These are phyloP conservation scores for Aspergillus eucalypticola DNA, from an alignment of 2,329 filamentous ascomycete species.

Conservation along the genomic window DNA sequence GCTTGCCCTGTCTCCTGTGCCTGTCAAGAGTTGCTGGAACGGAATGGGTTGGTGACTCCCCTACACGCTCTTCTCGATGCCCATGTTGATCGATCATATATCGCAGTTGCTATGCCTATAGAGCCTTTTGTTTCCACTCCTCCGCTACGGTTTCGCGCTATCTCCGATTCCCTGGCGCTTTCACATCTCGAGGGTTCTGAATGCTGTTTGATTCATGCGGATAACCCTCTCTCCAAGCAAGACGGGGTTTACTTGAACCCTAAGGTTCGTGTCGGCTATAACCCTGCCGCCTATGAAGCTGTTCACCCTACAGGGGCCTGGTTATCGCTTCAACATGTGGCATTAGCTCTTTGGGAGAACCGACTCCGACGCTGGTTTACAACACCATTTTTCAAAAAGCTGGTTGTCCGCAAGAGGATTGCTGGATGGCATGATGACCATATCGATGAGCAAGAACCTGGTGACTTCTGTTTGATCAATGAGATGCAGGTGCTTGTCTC, in stretches of 20 bases:
- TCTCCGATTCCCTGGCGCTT: slow-evolving; percentile 60
- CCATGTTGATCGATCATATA: not conserved
- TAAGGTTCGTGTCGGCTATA: slow-evolving; percentile 43
- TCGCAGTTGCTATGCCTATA: slow-evolving; percentile 28
- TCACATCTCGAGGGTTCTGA: slow-evolving; percentile 69
- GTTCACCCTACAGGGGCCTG: slow-evolving; percentile 47
- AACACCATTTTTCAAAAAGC: slow-evolving; percentile 32
- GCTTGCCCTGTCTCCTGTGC: slow-evolving; percentile 54
- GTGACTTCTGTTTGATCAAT: slow-evolving; percentile 57
- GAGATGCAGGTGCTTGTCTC: slow-evolving; percentile 41
- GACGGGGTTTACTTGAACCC: slow-evolving; percentile 44
- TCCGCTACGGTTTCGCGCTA: slow-evolving; percentile 62
- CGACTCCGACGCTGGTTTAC: slow-evolving; percentile 52
- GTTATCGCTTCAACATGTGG: slow-evolving; percentile 51
- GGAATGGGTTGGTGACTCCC: slow-evolving; percentile 52
- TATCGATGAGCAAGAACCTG: slow-evolving; percentile 40
- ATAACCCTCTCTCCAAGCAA: slow-evolving; percentile 34
- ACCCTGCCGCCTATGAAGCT: slow-evolving; percentile 24
- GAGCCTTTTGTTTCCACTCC: slow-evolving; percentile 27
- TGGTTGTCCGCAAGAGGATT: slow-evolving; percentile 37
- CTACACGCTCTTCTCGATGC: not conserved
- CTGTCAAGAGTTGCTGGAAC: slow-evolving; percentile 69
- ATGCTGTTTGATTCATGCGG: slow-evolving; percentile 64
- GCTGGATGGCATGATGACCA: slow-evolving; percentile 35
- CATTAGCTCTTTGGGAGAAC: slow-evolving; percentile 62